phyloP scores from a whole-genome alignment of 2,329 filamentous ascomycete genomes.

The Aspergillus texensis region DNA sequence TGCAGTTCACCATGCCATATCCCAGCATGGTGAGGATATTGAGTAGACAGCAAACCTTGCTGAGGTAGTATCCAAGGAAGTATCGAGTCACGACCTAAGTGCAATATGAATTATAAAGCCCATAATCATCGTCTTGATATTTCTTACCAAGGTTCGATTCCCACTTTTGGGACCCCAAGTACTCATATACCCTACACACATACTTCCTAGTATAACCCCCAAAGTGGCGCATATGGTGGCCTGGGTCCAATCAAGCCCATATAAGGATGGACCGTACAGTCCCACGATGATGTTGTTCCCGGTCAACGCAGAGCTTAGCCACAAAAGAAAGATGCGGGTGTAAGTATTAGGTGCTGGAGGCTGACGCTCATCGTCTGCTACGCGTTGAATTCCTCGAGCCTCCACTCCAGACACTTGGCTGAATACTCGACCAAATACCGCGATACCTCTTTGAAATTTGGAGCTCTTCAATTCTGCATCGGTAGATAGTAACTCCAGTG shows the following conservation, averaged over 20 bases:
- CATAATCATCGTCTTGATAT: background rate
- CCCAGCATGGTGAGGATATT: conserved; percentile 46
- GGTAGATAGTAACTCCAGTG: background rate
- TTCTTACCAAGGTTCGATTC: conserved; percentile 41
- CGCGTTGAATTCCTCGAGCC: conserved; percentile 16
- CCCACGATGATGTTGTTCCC: conserved; percentile 44
- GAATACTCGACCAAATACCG: conserved; percentile 6
- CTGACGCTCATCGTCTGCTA: conserved; percentile 13
- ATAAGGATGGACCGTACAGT: conserved; percentile 41
- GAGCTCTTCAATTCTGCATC: background rate
- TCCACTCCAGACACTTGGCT: conserved; percentile 12
- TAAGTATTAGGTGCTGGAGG: conserved; percentile 6
- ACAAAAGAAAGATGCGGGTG: conserved; percentile 30
- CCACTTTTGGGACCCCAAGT: conserved; percentile 44
- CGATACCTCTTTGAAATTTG: background rate
- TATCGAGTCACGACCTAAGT: conserved; percentile 40
- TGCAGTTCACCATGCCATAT: conserved; percentile 44
- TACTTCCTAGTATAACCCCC: conserved; percentile 34
- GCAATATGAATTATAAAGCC: background rate
- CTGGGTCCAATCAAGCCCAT: conserved; percentile 42
- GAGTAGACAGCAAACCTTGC: conserved; percentile 39
- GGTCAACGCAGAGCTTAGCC: conserved; percentile 41
- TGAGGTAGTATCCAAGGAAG: conserved; percentile 45
- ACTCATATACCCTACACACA: conserved; percentile 40
- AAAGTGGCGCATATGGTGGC: conserved; percentile 38